These are phyloP conservation scores for Erodium trifolium DNA, from an alignment of 441 rosid species.

Conservation along the genomic window DNA sequence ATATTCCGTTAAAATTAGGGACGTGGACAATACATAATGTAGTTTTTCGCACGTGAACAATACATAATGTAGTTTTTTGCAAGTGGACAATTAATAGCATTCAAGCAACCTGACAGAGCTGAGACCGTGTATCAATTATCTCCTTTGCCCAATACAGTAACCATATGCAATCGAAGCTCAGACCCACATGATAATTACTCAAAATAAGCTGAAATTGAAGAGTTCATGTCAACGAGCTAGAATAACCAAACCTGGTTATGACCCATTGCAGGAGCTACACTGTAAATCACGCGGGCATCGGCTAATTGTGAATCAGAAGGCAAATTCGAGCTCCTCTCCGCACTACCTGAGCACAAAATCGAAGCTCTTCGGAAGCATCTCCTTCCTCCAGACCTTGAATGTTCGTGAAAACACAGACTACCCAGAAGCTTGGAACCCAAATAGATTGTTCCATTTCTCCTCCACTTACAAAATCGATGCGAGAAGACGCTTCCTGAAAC, in stretches of 20 bases:
- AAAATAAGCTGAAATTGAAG: background rate
- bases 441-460: conserved; percentile 16
- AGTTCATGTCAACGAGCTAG: background rate
- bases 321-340: conserved; percentile 26
- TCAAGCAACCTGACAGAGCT: background rate
- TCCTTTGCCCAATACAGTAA: background rate
- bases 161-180: background rate
- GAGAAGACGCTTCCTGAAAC: conserved; percentile 21
- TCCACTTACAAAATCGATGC: conserved; percentile 19
- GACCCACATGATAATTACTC: background rate
- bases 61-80: too few species aligned
- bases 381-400: conserved; percentile 10
- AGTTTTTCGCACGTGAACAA: too few species aligned
- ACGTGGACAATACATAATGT: too few species aligned
- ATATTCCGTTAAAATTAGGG: too few species aligned
- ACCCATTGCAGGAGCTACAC: conserved; percentile 78
- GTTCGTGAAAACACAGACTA: conserved; percentile 15
- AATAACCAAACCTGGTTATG: conserved; percentile 62
- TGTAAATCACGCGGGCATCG: conserved; percentile 56
- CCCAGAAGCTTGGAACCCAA: conserved; percentile 6
- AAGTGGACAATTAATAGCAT: too few species aligned
- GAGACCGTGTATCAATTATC: background rate
- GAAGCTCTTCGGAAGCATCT: conserved; percentile 21
- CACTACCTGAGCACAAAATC: conserved; percentile 34
- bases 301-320: conserved; percentile 29